Percentiles rank a stretch among this genome's conserved stretches.
Evolutionary conservation across 495 filamentous ascomycete genomes (phyloP).

Genomic region (Aeminium ludgeri): DNA sequence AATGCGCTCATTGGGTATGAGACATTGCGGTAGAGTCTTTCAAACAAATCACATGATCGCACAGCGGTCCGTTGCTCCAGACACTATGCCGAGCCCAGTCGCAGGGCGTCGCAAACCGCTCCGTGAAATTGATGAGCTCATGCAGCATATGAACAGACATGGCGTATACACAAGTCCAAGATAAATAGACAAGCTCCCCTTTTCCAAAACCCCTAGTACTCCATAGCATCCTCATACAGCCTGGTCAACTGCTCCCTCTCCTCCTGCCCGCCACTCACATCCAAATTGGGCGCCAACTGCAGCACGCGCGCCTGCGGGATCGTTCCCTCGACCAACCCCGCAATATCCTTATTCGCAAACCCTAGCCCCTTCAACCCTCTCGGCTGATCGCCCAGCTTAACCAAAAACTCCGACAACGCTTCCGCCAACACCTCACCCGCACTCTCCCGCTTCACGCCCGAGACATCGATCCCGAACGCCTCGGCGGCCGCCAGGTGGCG

Average conservation of each 20-base stretch:
- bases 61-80: too few relatives aligned
- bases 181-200: too few relatives aligned
- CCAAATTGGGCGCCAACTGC: slow-evolving; percentile 75
- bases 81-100: too few relatives aligned
- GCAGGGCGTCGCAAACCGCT: too few relatives aligned
- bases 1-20: too few relatives aligned
- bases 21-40: too few relatives aligned
- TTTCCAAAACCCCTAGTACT: slow-evolving; percentile 28
- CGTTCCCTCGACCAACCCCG: slow-evolving; percentile 77
- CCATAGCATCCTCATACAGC: slow-evolving; percentile 50
- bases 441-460: slow-evolving; percentile 65
- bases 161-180: too few relatives aligned
- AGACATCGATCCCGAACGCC: slow-evolving; percentile 76
- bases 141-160: too few relatives aligned
- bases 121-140: too few relatives aligned
- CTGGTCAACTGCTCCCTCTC: slow-evolving; percentile 49
- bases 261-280: slow-evolving; percentile 41
- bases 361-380: slow-evolving; percentile 69
- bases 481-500: slow-evolving; percentile 81
- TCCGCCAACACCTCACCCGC: slow-evolving; percentile 77
- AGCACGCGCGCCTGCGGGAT: slow-evolving; percentile 79
- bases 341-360: slow-evolving; percentile 56
- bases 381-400: slow-evolving; percentile 75
- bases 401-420: slow-evolving; percentile 62
- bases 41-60: too few relatives aligned